A percentile compares a stretch with the other conserved stretches of the same genome.
phyloP scores from a whole-genome alignment of 768 basidiomycete genomes.

The Leccinum sublutescens region DNA sequence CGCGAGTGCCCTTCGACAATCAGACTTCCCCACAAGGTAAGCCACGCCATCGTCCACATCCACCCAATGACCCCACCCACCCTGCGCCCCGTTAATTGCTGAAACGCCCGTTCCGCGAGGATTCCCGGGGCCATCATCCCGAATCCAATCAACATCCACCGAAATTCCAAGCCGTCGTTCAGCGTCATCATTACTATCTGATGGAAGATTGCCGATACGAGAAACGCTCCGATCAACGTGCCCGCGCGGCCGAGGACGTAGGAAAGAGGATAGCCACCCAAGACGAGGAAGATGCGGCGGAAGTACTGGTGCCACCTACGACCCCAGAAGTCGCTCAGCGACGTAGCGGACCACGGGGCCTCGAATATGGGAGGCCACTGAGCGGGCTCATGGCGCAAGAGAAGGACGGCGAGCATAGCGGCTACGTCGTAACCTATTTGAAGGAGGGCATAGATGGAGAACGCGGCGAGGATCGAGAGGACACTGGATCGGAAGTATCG shows the following conservation, averaged over 20 bases:
- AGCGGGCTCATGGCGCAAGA: constrained; percentile 29
- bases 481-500: constrained; percentile 40
- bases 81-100: constrained; percentile 21
- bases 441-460: constrained; percentile 45
- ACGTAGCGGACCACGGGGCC: constrained; percentile 36
- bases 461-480: constrained; percentile 42
- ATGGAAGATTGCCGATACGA: constrained; percentile 57
- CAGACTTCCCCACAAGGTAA: constrained; percentile 22
- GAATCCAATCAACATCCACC: constrained; percentile 47
- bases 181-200: constrained; percentile 49
- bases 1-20: constrained; percentile 24
- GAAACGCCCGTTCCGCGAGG: constrained; percentile 40
- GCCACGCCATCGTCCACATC: constrained; percentile 36
- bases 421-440: constrained; percentile 32
- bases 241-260: constrained; percentile 47
- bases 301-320: constrained; percentile 39
- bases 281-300: constrained; percentile 30
- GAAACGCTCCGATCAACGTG: constrained; percentile 53
- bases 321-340: constrained; percentile 38
- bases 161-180: constrained; percentile 45
- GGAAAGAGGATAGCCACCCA: constrained; percentile 31
- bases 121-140: constrained; percentile 53
- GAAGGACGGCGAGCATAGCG: constrained; percentile 22
- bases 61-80: constrained; percentile 34
- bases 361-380: constrained; percentile 36